These are phyloP conservation scores for Fusarium secorum DNA, from an alignment of 2,329 filamentous ascomycete genomes.

Conservation along the genomic window DNA sequence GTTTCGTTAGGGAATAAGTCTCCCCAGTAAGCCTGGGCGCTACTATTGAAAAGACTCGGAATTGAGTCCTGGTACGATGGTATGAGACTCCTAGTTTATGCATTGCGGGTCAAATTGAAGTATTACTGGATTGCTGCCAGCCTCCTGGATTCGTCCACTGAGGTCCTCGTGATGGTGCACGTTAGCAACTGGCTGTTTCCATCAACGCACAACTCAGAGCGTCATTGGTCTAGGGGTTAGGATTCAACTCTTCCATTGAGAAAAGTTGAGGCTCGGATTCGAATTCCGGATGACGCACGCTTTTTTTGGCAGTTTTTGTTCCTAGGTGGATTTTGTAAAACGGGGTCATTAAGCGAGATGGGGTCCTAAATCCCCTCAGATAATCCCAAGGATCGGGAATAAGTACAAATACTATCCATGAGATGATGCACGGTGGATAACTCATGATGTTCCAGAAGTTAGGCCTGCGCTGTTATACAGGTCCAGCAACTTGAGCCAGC, in stretches of 20 bases:
- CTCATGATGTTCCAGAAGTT: background rate
- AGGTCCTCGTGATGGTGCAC: fast-evolving
- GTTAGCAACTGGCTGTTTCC: background rate
- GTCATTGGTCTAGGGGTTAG: constrained; percentile 25
- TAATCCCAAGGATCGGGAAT: background rate
- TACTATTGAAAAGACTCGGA: background rate
- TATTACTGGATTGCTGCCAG: background rate
- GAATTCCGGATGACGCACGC: constrained; percentile 24
- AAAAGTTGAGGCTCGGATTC: constrained; percentile 28
- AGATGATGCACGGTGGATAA: background rate
- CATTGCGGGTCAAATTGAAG: too few species aligned
- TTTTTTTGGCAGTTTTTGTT: background rate
- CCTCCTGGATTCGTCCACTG: too few species aligned
- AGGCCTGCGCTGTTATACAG: background rate
- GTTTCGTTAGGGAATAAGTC: background rate
- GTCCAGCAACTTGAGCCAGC: background rate
- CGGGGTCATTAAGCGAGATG: background rate
- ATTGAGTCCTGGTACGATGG: fast-evolving
- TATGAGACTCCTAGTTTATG: background rate
- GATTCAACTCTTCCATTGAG: constrained; percentile 24
- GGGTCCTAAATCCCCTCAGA: background rate
- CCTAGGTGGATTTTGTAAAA: background rate
- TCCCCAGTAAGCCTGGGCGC: background rate
- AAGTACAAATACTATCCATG: background rate
- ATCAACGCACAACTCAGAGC: background rate